Evolutionary conservation across 2,329 filamentous ascomycete species (phyloP), one percentile per base, ranked within the genome.

Genomic region (Talaromyces sp.): DNA sequence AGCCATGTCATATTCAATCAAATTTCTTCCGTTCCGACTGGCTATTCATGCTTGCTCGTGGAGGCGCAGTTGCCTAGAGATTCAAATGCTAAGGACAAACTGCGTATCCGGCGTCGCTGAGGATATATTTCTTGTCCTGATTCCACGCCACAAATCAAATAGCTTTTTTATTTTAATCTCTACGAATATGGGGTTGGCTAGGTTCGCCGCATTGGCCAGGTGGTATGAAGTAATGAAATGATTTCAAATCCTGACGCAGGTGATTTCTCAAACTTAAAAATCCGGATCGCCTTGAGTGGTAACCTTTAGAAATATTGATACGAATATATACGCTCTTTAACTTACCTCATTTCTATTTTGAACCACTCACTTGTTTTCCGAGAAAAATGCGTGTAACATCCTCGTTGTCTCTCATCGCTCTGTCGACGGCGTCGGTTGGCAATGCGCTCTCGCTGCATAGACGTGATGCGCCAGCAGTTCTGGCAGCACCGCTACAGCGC

Each of bases 401-500:
- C 31, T 44, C 37, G 16, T 35, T 60, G 14, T 28, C 33, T 9
- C 18, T 60, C 31, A 48, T 60, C 33, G 57, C 48, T n/a, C 11
- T 50, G 18, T 37, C 57, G 18, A 50, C 57, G 42, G 44, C 28
- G 28, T 48, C 57, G 12, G 40, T 39, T 1, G 31, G 28, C 42
- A 60, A 50, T 60, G 57, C 57, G 14, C 57, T 60, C 8, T 60
- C 57, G 21, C 42, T 60, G 37, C 40, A 60, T 50, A 48, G 21
- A 39, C 57, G 57, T 18, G 57, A 60, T 39, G 40, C 31, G 31
- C 57, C 57, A 14, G 57, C 57, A 37, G 31, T 60, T 44, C 28
- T 60, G 44, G 31, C 46, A 18, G 42, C 33, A 18, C 57, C 42
- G 12, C 11, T 60, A 50, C n/a, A 25, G 14, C 57, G 57, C 18